Conservation (phyloP, 225 moss, liverwort and hornwort species). For the Physcomitrium patens region DNA sequence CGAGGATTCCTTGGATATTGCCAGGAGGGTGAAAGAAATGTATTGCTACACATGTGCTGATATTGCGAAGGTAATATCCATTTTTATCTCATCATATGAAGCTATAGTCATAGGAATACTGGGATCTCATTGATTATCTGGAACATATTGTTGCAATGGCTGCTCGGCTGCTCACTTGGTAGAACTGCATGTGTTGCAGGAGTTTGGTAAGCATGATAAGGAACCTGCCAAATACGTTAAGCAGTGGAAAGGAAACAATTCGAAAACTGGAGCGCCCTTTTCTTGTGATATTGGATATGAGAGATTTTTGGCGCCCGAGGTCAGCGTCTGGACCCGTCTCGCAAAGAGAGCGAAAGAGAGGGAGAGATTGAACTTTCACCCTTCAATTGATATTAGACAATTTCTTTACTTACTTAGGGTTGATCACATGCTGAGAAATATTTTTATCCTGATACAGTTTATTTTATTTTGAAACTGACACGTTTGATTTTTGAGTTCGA, state of each 20-base stretch:
- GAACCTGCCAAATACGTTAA: conserved; percentile 87
- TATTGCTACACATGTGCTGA: conserved; percentile 96
- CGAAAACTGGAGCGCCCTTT: conserved; percentile 74
- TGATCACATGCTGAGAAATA: neutral
- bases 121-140: neutral
- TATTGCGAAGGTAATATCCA: conserved; percentile 74
- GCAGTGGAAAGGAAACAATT: conserved; percentile 75
- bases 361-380: too few species aligned
- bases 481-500: conserved; percentile 13
- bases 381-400: too few species aligned
- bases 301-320: conserved; percentile 91
- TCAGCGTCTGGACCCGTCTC: conserved; percentile 21
- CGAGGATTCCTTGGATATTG: conserved; percentile 86
- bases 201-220: conserved; percentile 91
- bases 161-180: neutral
- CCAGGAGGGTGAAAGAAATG: conserved; percentile 84
- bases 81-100: neutral
- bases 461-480: conserved; percentile 13
- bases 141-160: neutral
- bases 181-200: conserved; percentile 47
- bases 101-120: neutral
- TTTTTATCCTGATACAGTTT: neutral
- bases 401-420: neutral
- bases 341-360: neutral
- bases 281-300: conserved; percentile 89